Evolutionary conservation across 1,284 basidiomycete species (phyloP).

Genomic region (Ceratobasidium sp.): DNA sequence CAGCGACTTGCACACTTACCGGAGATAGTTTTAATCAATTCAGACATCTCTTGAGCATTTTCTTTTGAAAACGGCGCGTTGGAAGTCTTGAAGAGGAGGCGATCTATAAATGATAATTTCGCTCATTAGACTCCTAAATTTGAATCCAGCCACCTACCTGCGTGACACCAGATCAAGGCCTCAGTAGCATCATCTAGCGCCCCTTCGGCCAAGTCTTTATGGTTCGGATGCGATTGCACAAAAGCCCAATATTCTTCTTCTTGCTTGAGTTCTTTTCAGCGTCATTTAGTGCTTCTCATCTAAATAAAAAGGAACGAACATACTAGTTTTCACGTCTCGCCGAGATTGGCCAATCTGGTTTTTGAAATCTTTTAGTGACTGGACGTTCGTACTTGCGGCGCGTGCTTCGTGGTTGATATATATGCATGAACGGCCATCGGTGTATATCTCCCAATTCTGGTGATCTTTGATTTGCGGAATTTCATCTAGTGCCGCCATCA

Average conservation of each 20-base stretch:
- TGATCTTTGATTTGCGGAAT: neutral
- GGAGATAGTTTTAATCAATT: conserved; percentile 1
- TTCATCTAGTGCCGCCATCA: neutral
- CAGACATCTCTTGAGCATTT: conserved; percentile 14
- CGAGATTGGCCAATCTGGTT: neutral
- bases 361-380: conserved; percentile 1
- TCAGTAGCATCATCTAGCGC: conserved; percentile 13
- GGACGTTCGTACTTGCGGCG: neutral
- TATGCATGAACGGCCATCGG: conserved; percentile 1
- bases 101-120: neutral
- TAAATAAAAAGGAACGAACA: neutral
- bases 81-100: neutral
- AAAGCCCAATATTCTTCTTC: conserved; percentile 11
- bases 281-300: no score
- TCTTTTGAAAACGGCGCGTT: conserved; percentile 18
- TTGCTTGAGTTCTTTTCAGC: neutral
- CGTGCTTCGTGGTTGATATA: conserved; percentile 14
- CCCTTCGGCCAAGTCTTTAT: neutral
- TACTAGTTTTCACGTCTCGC: neutral
- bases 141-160: neutral
- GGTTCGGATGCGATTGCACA: conserved; percentile 22
- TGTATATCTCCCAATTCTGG: conserved; percentile 24
- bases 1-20: neutral
- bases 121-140: neutral
- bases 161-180: conserved; percentile 17